These are phyloP conservation scores for Fistulinella prunicolor DNA, from an alignment of 768 basidiomycete genomes.

Conservation along the genomic window DNA sequence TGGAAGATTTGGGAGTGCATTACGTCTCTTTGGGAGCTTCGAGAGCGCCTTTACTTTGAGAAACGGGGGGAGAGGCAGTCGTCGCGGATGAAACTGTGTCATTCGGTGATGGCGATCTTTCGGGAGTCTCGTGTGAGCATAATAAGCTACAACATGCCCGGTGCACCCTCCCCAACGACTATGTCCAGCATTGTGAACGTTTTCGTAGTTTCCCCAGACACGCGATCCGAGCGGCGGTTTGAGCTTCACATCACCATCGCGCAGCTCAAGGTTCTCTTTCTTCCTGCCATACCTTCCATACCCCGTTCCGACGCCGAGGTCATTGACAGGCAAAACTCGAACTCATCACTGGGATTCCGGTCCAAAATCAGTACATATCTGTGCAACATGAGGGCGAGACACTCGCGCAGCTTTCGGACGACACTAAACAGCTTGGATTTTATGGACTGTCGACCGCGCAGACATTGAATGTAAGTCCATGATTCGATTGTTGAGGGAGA, in stretches of 20 bases:
- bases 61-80: not conserved
- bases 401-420: conserved; percentile 60
- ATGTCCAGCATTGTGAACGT: conserved; percentile 58
- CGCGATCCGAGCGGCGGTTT: conserved; percentile 83
- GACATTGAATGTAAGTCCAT: conserved; percentile 71
- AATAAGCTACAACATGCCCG: too few relatives aligned
- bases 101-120: too few relatives aligned
- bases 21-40: not conserved
- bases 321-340: conserved; percentile 89
- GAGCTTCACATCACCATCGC: conserved; percentile 71
- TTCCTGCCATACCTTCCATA: not conserved
- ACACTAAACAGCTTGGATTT: conserved; percentile 62
- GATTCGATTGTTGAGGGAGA: not conserved
- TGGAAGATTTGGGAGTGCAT: conserved; percentile 8
- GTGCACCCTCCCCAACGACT: too few relatives aligned
- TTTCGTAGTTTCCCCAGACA: conserved; percentile 83
- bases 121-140: too few relatives aligned
- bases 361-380: conserved; percentile 64
- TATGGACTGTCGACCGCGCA: conserved; percentile 78
- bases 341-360: conserved; percentile 84
- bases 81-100: not conserved
- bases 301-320: not conserved
- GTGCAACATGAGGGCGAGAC: conserved; percentile 55
- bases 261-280: conserved; percentile 76
- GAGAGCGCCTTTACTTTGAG: not conserved